Conservation (phyloP, 2,329 filamentous ascomycete species). For the Phaeophleospora eucalypticola region DNA sequence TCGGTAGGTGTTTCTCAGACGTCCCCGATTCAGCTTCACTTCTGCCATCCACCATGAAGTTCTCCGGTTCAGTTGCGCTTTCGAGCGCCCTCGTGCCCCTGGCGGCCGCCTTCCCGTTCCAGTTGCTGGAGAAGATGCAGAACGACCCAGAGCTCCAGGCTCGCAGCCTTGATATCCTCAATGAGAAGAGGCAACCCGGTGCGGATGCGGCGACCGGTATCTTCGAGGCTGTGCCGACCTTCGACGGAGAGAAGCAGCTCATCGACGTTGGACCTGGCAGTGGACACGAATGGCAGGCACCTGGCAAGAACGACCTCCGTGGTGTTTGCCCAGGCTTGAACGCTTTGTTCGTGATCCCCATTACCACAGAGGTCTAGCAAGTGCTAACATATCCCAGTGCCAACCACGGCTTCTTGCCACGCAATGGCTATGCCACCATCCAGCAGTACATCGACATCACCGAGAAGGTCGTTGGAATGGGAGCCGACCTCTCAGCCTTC, state of each 20-base stretch:
- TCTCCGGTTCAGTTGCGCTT: too few relatives aligned
- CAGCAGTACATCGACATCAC: constrained; percentile 28
- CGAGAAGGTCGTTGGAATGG: constrained; percentile 32
- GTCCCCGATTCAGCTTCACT: too few relatives aligned
- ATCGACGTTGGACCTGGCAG: constrained; percentile 24
- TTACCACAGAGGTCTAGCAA: constrained; percentile 18
- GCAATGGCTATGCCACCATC: constrained; percentile 31
- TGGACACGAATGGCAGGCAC: constrained; percentile 28
- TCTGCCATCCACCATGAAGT: too few relatives aligned
- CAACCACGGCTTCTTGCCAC: constrained; percentile 24
- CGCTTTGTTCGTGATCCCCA: background rate
- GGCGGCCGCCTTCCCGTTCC: constrained; percentile 14
- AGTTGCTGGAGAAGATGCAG: constrained; percentile 10
- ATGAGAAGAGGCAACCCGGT: constrained; percentile 19
- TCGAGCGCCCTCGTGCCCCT: too few relatives aligned
- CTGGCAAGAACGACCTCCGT: constrained; percentile 26
- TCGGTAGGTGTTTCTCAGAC: too few relatives aligned
- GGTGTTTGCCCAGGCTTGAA: constrained; percentile 34
- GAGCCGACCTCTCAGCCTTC: constrained; percentile 26
- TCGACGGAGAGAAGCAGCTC: constrained; percentile 29
- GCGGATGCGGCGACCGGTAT: constrained; percentile 21
- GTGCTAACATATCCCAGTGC: constrained; percentile 4
- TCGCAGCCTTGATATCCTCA: constrained; percentile 8
- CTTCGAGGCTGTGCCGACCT: constrained; percentile 27
- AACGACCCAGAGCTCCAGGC: constrained; percentile 15